phyloP scores from a whole-genome alignment of 345 rosid genomes.

The Camelina sativa region DNA sequence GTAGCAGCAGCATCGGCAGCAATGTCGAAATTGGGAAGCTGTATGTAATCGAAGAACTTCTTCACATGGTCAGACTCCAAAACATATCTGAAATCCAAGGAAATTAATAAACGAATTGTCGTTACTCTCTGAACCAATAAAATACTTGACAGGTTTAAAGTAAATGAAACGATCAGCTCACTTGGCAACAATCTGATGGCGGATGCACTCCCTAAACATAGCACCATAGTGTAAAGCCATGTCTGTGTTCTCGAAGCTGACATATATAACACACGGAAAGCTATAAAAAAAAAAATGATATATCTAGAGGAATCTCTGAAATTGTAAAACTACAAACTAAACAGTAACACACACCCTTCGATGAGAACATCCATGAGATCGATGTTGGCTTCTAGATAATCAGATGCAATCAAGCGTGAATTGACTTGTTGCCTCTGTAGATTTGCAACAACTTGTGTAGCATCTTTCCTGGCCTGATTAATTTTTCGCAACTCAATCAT shows the following conservation, averaged over 20 bases:
- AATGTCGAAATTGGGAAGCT: conserved; percentile 93
- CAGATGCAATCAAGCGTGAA: conserved; percentile 89
- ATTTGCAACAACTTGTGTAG: conserved; percentile 97
- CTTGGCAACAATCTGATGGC: conserved; percentile 96
- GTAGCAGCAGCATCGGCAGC: conserved; percentile 99
- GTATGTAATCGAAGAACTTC: conserved; percentile 91
- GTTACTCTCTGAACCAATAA: neutral
- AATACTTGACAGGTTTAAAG: neutral
- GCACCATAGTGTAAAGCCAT: conserved; percentile 99
- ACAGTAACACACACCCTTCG: conserved; percentile 60
- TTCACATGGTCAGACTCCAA: conserved; percentile 83
- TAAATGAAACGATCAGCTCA: conserved; percentile 38
- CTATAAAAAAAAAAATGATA: conserved; percentile 9
- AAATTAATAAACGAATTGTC: neutral
- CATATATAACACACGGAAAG: conserved; percentile 35
- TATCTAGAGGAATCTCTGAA: neutral
- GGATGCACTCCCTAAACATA: conserved; percentile 97
- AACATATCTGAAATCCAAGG: conserved; percentile 69
- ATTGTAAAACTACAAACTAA: neutral
- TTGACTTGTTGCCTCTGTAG: conserved; percentile 95
- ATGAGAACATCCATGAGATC: conserved; percentile 86
- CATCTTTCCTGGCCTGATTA: conserved; percentile 88
- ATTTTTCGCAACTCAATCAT: neutral
- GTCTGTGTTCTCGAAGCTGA: conserved; percentile 77
- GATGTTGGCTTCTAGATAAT: conserved; percentile 78